phyloP scores from a whole-genome alignment of 805 yeast genomes.

The Myxozyma mucilagina region DNA sequence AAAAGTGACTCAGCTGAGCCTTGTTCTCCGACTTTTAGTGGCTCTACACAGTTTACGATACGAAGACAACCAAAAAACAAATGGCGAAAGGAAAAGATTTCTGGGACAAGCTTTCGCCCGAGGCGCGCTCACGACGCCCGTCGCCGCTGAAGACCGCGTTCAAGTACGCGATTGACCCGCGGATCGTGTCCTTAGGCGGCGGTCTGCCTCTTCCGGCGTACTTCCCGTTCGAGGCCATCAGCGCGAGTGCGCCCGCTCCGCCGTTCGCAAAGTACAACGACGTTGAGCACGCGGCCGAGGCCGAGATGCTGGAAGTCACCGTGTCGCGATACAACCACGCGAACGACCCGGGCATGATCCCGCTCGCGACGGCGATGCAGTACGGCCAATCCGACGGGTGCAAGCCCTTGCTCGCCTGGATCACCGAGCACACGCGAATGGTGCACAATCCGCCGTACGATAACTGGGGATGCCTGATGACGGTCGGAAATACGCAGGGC shows the following conservation, averaged over 20 bases:
- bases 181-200: constrained; percentile 87
- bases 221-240: constrained; percentile 84
- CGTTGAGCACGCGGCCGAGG: constrained; percentile 30
- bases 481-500: constrained; percentile 87
- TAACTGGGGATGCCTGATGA: constrained; percentile 71
- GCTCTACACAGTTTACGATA: not conserved
- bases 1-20: too few species aligned
- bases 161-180: constrained; percentile 70
- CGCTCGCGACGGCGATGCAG: constrained; percentile 83
- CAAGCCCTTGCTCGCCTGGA: constrained; percentile 62
- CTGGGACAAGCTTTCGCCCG: constrained; percentile 70
- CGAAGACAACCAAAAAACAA: constrained; percentile 1
- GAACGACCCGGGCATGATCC: constrained; percentile 57
- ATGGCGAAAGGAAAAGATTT: constrained; percentile 64
- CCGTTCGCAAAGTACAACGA: constrained; percentile 75
- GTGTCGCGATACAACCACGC: constrained; percentile 46
- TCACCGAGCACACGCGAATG: constrained; percentile 62
- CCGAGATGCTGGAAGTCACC: constrained; percentile 39
- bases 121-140: constrained; percentile 70
- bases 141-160: constrained; percentile 86
- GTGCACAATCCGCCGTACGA: constrained; percentile 53
- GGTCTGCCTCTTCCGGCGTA: constrained; percentile 89
- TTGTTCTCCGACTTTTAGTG: not conserved
- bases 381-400: constrained; percentile 87
- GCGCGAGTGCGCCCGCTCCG: constrained; percentile 68